Base-by-base conservation (phyloP, 148 eudicot species). In the Rhododendron ovatum region DNA sequence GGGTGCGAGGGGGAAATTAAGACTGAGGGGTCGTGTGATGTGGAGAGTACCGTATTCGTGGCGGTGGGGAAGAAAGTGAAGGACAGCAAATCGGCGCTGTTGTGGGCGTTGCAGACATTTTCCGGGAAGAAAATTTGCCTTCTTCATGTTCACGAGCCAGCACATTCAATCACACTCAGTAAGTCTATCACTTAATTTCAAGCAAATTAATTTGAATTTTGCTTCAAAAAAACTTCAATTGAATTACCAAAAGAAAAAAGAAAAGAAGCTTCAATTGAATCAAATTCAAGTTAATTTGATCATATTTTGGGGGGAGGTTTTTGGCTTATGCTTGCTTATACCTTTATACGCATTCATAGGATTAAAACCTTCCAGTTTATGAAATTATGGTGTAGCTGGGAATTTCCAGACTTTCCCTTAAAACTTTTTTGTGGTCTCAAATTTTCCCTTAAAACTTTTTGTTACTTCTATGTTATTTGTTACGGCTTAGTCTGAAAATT, bases 81-180 rank as follows among this genome's bases (percentile, higher is more conserved):
- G 86, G 95, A 94, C 59, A 89, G 92, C 81, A 95, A 93, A 90
- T 89, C 94, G 45, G 82, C 88, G 82, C 86, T 96, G 73, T 87
- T 90, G 63, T 96, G 98, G 98, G 94, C 94, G 12, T 80, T 88
- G 79, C 73, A 88, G 84, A 91, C 86, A 87, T 92, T 92, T 91
- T 63, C 88, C 78, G 91, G 91, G 75, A 90, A 89, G 85, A 93
- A 87, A 41, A 89, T 96, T 39, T 93, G 95, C 77, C 80, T 96
- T 26, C 91, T 94, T 81, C 92, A 96, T 90, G 92, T 96, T 92
- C 96, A 92, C 88, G 94, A 94, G 84, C 94, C 95, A 50, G 51
- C 91, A 26, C 91, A 87, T 3, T 89, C 90, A 26, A 65, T 88
- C 26, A 79, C 92, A 37, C 87, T 92, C 74, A 55, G 98, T 96